Evolutionary conservation across 2,329 filamentous ascomycete species (phyloP).

Genomic region (Xylaria sp.): DNA sequence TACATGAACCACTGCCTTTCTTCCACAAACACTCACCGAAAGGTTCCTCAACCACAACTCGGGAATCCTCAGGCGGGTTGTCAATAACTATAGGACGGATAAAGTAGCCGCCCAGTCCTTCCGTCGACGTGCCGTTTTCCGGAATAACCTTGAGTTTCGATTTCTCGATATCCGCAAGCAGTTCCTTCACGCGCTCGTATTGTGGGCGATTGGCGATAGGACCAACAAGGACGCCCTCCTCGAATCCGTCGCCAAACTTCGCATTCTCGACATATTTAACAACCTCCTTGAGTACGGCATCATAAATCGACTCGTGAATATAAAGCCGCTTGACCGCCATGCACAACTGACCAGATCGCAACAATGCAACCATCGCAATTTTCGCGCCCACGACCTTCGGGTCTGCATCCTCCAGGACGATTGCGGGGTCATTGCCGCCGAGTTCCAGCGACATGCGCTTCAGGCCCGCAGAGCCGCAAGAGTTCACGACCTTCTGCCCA

Average conservation of each 20-base stretch:
- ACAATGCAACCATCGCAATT: slow-evolving; percentile 54
- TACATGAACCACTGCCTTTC: not conserved
- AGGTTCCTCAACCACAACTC: slow-evolving; percentile 42
- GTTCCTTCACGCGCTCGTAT: slow-evolving; percentile 43
- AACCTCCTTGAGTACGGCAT: slow-evolving; percentile 57
- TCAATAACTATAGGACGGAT: slow-evolving; percentile 42
- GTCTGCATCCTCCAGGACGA: slow-evolving; percentile 68
- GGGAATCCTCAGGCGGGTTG: slow-evolving; percentile 44
- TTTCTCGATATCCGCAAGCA: slow-evolving; percentile 43
- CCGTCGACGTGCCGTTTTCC: slow-evolving; percentile 15
- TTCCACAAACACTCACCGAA: slow-evolving; percentile 39
- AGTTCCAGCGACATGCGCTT: slow-evolving; percentile 72
- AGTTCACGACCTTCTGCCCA: slow-evolving; percentile 70
- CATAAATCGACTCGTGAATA: slow-evolving; percentile 64
- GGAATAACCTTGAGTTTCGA: slow-evolving; percentile 37
- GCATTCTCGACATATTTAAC: slow-evolving; percentile 48
- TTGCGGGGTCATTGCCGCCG: slow-evolving; percentile 71
- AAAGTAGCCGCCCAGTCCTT: slow-evolving; percentile 37
- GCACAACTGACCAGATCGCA: slow-evolving; percentile 65
- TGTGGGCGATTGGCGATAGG: slow-evolving; percentile 44
- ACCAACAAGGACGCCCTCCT: slow-evolving; percentile 31
- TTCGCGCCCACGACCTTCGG: slow-evolving; percentile 20
- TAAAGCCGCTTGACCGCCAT: slow-evolving; percentile 65
- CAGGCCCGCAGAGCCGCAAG: slow-evolving; percentile 62
- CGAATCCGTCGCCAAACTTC: slow-evolving; percentile 29